These are phyloP conservation scores for Leccinum subgranulosum DNA, from an alignment of 768 basidiomycete species.

Conservation along the genomic window DNA sequence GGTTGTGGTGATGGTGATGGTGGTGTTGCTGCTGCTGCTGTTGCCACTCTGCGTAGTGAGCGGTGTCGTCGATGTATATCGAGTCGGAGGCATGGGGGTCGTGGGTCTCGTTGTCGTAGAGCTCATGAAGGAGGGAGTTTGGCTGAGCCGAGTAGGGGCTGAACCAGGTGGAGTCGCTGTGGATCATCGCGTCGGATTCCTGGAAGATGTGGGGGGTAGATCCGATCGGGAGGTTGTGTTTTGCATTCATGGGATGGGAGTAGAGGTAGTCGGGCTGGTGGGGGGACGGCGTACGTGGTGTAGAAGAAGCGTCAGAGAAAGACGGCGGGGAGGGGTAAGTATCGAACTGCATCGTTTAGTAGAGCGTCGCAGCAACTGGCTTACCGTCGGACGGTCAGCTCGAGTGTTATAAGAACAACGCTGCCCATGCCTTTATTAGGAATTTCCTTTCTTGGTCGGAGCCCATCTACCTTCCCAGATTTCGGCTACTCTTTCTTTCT, in stretches of 20 bases:
- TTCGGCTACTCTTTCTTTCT: slow-evolving; percentile 38
- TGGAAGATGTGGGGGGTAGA: slow-evolving; percentile 52
- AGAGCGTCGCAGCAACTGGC: slow-evolving; percentile 23
- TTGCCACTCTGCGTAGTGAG: slow-evolving; percentile 35
- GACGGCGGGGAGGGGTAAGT: slow-evolving; percentile 46
- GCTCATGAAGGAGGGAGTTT: slow-evolving; percentile 64
- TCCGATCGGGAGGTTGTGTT: slow-evolving; percentile 37
- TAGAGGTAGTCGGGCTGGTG: slow-evolving; percentile 36
- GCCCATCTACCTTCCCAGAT: slow-evolving; percentile 34
- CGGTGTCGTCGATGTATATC: slow-evolving; percentile 35
- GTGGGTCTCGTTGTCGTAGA: slow-evolving; percentile 60
- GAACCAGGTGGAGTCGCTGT: slow-evolving; percentile 38
- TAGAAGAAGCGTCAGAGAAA: slow-evolving; percentile 65
- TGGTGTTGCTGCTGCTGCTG: slow-evolving; percentile 36
- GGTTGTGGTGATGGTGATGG: slow-evolving; percentile 24
- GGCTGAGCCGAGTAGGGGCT: slow-evolving; percentile 31
- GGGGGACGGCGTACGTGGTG: slow-evolving; percentile 74
- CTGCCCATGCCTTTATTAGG: slow-evolving; percentile 23
- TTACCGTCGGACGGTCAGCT: slow-evolving; percentile 6
- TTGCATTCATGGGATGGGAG: slow-evolving; percentile 30
- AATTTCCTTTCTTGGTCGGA: slow-evolving; percentile 23
- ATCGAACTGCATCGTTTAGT: slow-evolving; percentile 52
- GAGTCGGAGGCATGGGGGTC: slow-evolving; percentile 35
- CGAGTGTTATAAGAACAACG: slow-evolving; percentile 34
- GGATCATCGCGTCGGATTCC: slow-evolving; percentile 36